Evolutionary conservation across 2,329 filamentous ascomycete species (phyloP).

Genomic region (Zasmidium cellare): DNA sequence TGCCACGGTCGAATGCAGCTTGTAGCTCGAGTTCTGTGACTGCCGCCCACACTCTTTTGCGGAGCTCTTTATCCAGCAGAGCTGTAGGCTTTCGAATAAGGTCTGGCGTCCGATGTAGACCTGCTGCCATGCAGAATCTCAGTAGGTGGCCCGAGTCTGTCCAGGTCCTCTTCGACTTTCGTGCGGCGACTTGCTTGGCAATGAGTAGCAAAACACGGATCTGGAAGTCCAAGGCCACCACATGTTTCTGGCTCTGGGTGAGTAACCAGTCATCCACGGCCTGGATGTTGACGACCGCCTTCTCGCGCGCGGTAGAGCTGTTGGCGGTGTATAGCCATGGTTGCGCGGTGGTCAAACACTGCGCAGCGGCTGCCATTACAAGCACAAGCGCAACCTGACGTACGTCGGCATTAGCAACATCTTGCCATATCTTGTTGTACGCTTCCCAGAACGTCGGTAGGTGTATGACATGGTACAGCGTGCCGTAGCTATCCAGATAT

Average conservation of each 20-base stretch:
- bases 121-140: slow-evolving; percentile 54
- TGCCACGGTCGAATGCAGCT: slow-evolving; percentile 55
- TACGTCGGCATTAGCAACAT: slow-evolving; percentile 24
- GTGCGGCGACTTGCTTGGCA: slow-evolving; percentile 52
- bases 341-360: slow-evolving; percentile 31
- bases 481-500: slow-evolving; percentile 55
- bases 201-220: slow-evolving; percentile 53
- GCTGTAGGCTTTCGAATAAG: slow-evolving; percentile 38
- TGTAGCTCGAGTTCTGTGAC: slow-evolving; percentile 59
- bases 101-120: slow-evolving; percentile 53
- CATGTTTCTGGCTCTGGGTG: slow-evolving; percentile 53
- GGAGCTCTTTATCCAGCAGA: slow-evolving; percentile 53
- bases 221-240: slow-evolving; percentile 52
- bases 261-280: slow-evolving; percentile 45
- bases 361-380: slow-evolving; percentile 41
- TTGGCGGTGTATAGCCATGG: slow-evolving; percentile 43
- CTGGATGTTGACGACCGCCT: slow-evolving; percentile 40
- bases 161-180: slow-evolving; percentile 58
- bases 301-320: slow-evolving; percentile 42
- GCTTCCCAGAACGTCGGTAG: slow-evolving; percentile 53
- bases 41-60: slow-evolving; percentile 58
- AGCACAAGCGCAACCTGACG: slow-evolving; percentile 44
- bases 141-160: slow-evolving; percentile 52
- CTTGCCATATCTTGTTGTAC: slow-evolving; percentile 51
- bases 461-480: slow-evolving; percentile 55